Base-by-base conservation (phyloP, 2,329 filamentous ascomycete genomes). In the Alternaria alternata region DNA sequence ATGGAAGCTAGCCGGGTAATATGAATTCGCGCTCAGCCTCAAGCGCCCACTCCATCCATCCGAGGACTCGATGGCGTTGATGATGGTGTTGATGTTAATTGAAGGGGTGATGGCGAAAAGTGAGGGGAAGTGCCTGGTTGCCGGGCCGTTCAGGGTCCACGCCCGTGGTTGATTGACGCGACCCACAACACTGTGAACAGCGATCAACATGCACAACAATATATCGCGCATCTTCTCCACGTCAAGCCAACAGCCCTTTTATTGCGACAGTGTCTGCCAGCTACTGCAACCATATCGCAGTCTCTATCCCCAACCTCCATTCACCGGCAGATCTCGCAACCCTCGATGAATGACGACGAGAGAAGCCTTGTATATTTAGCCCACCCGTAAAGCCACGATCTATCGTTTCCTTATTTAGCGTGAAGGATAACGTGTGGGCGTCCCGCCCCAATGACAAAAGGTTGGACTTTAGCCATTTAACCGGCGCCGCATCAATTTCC, bases 191-290 rank as follows among this genome's bases (percentile, higher is more conserved):
- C 54, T 55, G 39, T 38, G 12, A 28, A 41, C 36, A 51, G 38
- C 26, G 57, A 57, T 60, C 58, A 60, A 38, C 42, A 62, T 64
- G 58, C 61, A 42, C 54, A 39, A 30, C 18, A 62, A 64, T 61
- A 18, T 62, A 64, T 46, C 51, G 14, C 36, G 48, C 48, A 14
- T 18, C 22, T 20, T 9, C 22, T 32, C 36, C 26, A 34, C 43
- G 24, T 54, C 26, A 26, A 47, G 20, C 26, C 22, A 39, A 42
- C 32, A 34, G 11, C 11, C 12, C 7, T 1, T 36, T 44, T n/a
- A 18, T 57, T 52, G 5, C 8, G 12, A 22, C 6, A 8, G n/a
- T 2, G 7, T 16, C 22, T 12, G 41, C 1, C 4, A 4, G n/a
- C 5, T 11, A n/a, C 18, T 9, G 8, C 1, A 30, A 36, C 1